phyloP scores from a whole-genome alignment of 1,284 basidiomycete genomes.

The Cutaneotrichosporon arboriforme region DNA sequence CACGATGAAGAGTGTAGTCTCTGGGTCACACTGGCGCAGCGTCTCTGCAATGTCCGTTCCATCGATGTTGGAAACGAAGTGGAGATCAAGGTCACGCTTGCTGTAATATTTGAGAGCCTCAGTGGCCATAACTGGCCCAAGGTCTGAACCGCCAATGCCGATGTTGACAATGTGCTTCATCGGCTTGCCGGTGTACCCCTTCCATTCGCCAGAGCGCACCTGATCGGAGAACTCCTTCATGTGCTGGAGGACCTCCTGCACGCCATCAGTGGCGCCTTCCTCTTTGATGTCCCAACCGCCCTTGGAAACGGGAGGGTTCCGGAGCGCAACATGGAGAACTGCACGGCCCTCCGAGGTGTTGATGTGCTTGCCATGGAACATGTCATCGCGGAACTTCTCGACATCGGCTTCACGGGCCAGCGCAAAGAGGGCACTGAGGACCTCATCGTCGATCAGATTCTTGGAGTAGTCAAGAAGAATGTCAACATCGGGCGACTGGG shows the following conservation, averaged over 20 bases:
- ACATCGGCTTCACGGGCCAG: conserved; percentile 82
- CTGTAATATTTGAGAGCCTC: conserved; percentile 93
- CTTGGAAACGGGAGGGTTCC: conserved; percentile 61
- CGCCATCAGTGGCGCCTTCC: conserved; percentile 69
- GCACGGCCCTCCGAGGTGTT: conserved; percentile 97
- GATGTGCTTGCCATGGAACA: conserved; percentile 95
- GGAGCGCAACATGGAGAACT: conserved; percentile 89
- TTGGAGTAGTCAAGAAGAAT: conserved; percentile 96
- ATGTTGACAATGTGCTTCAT: conserved; percentile 97
- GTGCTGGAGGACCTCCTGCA: conserved; percentile 76
- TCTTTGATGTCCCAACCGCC: conserved; percentile 64
- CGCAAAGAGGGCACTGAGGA: conserved; percentile 68
- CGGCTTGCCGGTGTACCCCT: conserved; percentile 92
- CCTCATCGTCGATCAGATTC: conserved; percentile 84
- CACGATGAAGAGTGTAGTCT: conserved; percentile 94
- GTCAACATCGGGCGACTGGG: conserved; percentile 60
- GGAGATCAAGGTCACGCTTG: conserved; percentile 76
- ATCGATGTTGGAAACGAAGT: conserved; percentile 98
- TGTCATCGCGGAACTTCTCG: conserved; percentile 79
- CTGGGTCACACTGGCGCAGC: conserved; percentile 73
- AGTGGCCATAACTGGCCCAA: conserved; percentile 97
- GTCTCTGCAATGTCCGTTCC: conserved; percentile 95
- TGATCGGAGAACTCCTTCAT: conserved; percentile 85
- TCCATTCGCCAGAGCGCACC: conserved; percentile 82
- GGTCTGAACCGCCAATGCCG: conserved; percentile 95